phyloP scores from a whole-genome alignment of 768 basidiomycete species.

The Auriscalpium microsporum region DNA sequence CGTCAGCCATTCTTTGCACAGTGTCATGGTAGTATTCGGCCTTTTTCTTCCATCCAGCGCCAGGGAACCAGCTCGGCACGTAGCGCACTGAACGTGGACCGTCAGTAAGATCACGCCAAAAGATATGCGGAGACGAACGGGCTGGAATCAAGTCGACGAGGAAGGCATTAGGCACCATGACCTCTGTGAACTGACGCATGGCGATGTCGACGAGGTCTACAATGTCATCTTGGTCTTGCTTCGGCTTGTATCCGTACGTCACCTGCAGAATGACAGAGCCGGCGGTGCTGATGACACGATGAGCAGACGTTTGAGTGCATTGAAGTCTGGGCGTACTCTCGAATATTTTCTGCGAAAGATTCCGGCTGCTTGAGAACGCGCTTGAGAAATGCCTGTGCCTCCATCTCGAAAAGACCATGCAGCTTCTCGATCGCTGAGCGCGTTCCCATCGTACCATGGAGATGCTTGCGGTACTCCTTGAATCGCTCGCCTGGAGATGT shows the following conservation, averaged over 20 bases:
- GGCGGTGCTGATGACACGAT: neutral
- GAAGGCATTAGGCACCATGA: neutral
- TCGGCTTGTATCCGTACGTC: conserved; percentile 17
- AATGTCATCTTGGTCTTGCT: conserved; percentile 10
- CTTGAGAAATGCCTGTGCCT: neutral
- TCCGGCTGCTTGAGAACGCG: conserved; percentile 7
- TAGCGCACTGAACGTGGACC: conserved; percentile 10
- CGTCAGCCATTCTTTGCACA: neutral
- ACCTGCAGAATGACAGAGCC: conserved; percentile 17
- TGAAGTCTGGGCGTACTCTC: neutral
- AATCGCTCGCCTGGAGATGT: neutral
- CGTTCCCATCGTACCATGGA: conserved; percentile 5
- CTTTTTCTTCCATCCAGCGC: conserved; percentile 12
- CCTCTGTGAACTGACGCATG: neutral
- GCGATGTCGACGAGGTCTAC: conserved; percentile 3
- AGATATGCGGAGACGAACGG: neutral
- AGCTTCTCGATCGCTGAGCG: neutral
- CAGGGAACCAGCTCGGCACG: conserved; percentile 20
- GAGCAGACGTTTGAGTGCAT: no score
- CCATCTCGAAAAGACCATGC: neutral
- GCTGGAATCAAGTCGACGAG: neutral
- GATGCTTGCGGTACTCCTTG: neutral
- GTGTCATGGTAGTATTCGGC: neutral
- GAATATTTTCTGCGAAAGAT: conserved; percentile 1
- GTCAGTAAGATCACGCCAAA: neutral